Percentiles rank a stretch among this genome's conserved stretches.
Evolutionary conservation across 1,284 basidiomycete species (phyloP).

Genomic region (Ganoderma boninense): DNA sequence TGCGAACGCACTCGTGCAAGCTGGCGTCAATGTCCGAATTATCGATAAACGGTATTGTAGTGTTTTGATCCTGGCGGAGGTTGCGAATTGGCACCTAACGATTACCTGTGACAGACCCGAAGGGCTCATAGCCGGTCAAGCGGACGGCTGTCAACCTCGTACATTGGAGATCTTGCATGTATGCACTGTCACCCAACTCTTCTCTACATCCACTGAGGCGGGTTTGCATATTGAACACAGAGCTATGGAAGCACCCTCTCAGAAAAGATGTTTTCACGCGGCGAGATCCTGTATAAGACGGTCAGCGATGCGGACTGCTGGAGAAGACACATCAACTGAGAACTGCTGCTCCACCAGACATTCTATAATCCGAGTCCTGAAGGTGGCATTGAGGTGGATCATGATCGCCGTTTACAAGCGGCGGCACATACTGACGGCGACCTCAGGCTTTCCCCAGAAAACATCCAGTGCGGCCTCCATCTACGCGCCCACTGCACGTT

Average conservation of each 20-base stretch:
- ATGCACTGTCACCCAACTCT: not conserved
- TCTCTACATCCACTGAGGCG: fast-evolving
- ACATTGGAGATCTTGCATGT: constrained; percentile 83
- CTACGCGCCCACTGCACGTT: constrained; percentile 2
- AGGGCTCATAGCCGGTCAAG: constrained; percentile 74
- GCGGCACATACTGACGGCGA: too few relatives aligned
- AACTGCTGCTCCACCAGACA: constrained; percentile 50
- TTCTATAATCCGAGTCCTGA: constrained; percentile 73
- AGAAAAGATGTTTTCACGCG: constrained; percentile 67
- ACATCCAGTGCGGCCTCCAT: constrained; percentile 39
- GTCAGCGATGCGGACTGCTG: constrained; percentile 48
- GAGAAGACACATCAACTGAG: not conserved
- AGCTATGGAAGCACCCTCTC: constrained; percentile 72
- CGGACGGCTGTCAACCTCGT: constrained; percentile 82
- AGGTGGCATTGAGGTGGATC: constrained; percentile 68
- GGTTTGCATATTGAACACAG: constrained; percentile 42
- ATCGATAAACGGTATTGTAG: constrained; percentile 67
- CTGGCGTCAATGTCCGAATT: constrained; percentile 68
- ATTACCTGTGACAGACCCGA: constrained; percentile 50
- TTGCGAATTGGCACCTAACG: not conserved
- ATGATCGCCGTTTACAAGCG: too few relatives aligned
- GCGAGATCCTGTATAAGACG: constrained; percentile 71
- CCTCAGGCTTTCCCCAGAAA: too few relatives aligned
- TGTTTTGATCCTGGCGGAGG: too few relatives aligned
- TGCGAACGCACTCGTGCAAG: constrained; percentile 65